Conservation (phyloP, 805 yeast species). For the Ascoidea asiatica region DNA sequence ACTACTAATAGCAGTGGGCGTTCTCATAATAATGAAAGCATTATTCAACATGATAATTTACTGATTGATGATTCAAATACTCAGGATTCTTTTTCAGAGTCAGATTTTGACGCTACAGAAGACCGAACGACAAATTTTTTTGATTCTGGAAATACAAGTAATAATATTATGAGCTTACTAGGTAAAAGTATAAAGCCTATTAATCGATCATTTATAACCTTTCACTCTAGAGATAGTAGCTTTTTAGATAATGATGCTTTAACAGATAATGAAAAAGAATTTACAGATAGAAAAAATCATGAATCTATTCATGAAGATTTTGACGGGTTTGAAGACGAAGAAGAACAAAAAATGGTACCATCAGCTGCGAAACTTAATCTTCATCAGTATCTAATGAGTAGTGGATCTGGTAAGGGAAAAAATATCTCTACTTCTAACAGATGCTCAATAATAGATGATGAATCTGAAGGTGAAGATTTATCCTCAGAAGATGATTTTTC, state of each 20-base stretch:
- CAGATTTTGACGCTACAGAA: not conserved
- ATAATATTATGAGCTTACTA: conserved; percentile 1
- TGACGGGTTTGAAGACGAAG: not conserved
- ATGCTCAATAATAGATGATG: too few relatives aligned
- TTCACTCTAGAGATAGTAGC: not conserved
- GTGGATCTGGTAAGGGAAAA: not conserved
- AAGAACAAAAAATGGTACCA: not conserved
- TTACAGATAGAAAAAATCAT: too few relatives aligned
- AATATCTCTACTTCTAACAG: not conserved
- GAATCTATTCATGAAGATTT: not conserved
- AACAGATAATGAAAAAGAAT: not conserved
- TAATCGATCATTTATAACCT: not conserved
- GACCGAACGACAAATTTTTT: not conserved
- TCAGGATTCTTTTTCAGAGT: not conserved
- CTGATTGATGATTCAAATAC: too few relatives aligned
- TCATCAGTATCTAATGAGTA: not conserved
- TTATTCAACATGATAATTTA: not conserved
- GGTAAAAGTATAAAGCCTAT: not conserved
- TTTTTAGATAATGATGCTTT: not conserved
- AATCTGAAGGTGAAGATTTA: too few relatives aligned
- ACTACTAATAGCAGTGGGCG: too few relatives aligned
- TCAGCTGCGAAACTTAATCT: not conserved
- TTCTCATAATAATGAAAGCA: not conserved
- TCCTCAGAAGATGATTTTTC: not conserved
- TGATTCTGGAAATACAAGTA: not conserved